Base-by-base conservation (phyloP, 768 basidiomycete species). In the Strobilomyces dryophilus region DNA sequence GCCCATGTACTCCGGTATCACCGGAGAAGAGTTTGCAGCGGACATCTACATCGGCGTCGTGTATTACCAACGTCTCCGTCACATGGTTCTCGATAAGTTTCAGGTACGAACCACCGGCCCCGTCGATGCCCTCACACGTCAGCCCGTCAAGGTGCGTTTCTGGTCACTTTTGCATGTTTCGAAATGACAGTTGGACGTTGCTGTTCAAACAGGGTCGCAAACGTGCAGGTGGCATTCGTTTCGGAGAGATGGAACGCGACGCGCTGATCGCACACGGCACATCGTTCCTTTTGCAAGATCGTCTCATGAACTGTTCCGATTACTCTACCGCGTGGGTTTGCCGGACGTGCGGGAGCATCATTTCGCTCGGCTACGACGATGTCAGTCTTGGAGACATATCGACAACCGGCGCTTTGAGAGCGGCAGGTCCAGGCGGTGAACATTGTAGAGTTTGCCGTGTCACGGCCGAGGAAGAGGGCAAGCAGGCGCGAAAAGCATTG, bases 31-130 rank as follows among this genome's bases (percentile, higher is more conserved):
- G 73, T 99, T 99, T 71, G 87, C 90, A 39, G 97, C 97, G 8
- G 97, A 99, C 69, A 99, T 99, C 65, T 99, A 98, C 72, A 82
- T 98, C 58, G 97, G 97, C 18, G 87, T 98, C 36, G 95, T 99
- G 52, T 99, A 98, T 74, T 99, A 99, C 71, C 97, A 99, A 68
- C 88, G 97, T 49, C 78, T 99, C 53, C 87, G 97, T 60, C 97
- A 99, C 79, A 98, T 99, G 97, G 97, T 99, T 53, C 79, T 95
- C 58, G 97, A 99, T 77, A 99, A 99, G 73, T 99, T 95, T 79
- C 97, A 99, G 76, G 97, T 99, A 24, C 86, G 97, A 60, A 99
- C 97, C 24, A 98, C 94, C 18, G 97, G 97, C 6, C 95, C 95
- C 14, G 92, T 98, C 32, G 97, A 99, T 73, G 88, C 90, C 20